phyloP scores from a whole-genome alignment of 805 yeast species.

The Debaryomyces tyrocola region DNA sequence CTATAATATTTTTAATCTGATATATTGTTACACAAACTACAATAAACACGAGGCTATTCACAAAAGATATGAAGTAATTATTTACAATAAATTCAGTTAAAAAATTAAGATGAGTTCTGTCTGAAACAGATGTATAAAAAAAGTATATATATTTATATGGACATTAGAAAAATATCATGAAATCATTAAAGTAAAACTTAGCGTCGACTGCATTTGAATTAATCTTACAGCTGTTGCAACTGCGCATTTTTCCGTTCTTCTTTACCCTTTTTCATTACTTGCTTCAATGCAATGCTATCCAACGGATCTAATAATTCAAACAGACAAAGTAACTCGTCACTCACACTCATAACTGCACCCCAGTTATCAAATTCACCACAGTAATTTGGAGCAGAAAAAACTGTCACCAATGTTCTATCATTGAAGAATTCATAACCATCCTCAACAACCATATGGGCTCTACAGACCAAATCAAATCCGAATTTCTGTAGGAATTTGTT shows the following conservation, averaged over 20 bases:
- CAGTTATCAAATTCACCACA: slow-evolving; percentile 80
- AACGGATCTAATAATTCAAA: slow-evolving; percentile 93
- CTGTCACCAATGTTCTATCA: slow-evolving; percentile 71
- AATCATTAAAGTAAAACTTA: neutral
- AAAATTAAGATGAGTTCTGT: neutral
- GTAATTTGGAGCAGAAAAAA: slow-evolving; percentile 81
- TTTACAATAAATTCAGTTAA: too few relatives aligned
- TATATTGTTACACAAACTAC: too few relatives aligned
- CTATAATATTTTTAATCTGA: neutral
- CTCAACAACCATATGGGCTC: slow-evolving; percentile 90
- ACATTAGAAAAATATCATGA: slow-evolving; percentile 1
- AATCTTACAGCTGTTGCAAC: slow-evolving; percentile 10
- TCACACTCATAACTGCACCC: slow-evolving; percentile 97
- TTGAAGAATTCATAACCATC: slow-evolving; percentile 85
- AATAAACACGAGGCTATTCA: too few relatives aligned
- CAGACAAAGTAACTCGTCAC: slow-evolving; percentile 88
- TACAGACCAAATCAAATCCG: slow-evolving; percentile 76
- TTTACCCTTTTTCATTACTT: slow-evolving; percentile 91
- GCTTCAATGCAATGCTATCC: slow-evolving; percentile 89
- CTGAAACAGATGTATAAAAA: neutral
- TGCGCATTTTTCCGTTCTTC: slow-evolving; percentile 73
- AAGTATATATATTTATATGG: neutral
- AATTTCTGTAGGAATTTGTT: slow-evolving; percentile 73
- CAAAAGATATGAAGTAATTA: too few relatives aligned
- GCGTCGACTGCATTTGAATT: too few relatives aligned